These are phyloP conservation scores for Tricholoma terreum DNA, from an alignment of 768 basidiomycete genomes.

Conservation along the genomic window DNA sequence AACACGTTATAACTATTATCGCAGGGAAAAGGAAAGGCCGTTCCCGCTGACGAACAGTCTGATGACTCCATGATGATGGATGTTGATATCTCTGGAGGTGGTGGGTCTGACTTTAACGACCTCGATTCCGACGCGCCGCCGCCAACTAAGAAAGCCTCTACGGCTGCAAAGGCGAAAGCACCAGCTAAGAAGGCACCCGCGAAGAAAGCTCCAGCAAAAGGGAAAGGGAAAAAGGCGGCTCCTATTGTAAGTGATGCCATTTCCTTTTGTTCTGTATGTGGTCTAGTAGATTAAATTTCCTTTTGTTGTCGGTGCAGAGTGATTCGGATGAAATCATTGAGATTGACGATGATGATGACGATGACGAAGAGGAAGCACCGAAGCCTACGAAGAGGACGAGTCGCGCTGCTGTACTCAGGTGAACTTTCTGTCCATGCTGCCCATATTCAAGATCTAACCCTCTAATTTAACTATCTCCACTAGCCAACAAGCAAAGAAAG, in stretches of 20 bases:
- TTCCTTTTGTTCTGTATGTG: neutral
- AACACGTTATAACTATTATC: neutral
- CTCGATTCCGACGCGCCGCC: slow-evolving; percentile 46
- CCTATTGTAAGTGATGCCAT: slow-evolving; percentile 26
- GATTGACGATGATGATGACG: slow-evolving; percentile 52
- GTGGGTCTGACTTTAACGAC: slow-evolving; percentile 53
- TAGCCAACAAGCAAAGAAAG: slow-evolving; percentile 42
- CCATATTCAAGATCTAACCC: neutral
- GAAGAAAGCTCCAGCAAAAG: slow-evolving; percentile 46
- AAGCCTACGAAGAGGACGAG: slow-evolving; percentile 54
- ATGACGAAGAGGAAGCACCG: slow-evolving; percentile 48
- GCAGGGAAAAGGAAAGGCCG: slow-evolving; percentile 53
- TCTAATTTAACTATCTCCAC: neutral
- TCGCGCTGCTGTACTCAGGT: slow-evolving; percentile 67
- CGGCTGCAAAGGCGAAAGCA: slow-evolving; percentile 30
- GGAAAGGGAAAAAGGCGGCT: slow-evolving; percentile 53
- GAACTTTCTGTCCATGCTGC: slow-evolving; percentile 9
- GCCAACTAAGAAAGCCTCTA: slow-evolving; percentile 42
- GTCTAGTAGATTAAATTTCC: neutral
- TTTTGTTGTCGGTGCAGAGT: slow-evolving; percentile 21
- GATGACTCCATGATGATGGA: slow-evolving; percentile 85
- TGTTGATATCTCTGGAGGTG: slow-evolving; percentile 41
- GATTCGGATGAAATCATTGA: slow-evolving; percentile 53
- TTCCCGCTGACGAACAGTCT: slow-evolving; percentile 44
- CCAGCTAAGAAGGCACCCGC: slow-evolving; percentile 30